phyloP scores from a whole-genome alignment of 441 rosid genomes.

The Populus hybrid region DNA sequence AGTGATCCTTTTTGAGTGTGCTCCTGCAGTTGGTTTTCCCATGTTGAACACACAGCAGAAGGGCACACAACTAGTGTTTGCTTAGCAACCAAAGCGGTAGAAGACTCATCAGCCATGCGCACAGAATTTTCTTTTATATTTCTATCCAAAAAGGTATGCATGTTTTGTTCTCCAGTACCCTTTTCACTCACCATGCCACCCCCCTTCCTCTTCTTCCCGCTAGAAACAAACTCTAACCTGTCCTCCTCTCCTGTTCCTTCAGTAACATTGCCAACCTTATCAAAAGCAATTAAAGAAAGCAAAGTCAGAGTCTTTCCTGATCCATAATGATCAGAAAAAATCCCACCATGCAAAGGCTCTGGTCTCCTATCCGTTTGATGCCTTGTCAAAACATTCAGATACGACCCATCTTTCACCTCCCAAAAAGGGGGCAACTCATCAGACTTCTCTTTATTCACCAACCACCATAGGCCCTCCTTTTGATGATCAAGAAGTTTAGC shows the following conservation, averaged over 20 bases:
- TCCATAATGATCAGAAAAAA: conserved; percentile 94
- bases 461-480: no score
- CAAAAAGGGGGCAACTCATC: conserved; percentile 79
- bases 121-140: conserved; percentile 29
- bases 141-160: background rate
- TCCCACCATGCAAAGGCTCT: conserved; percentile 73
- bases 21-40: conserved; percentile 77
- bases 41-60: conserved; percentile 74
- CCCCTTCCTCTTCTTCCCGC: conserved; percentile 50
- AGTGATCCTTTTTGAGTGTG: conserved; percentile 70
- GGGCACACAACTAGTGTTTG: conserved; percentile 84
- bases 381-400: conserved; percentile 64
- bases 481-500: no score
- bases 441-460: no score
- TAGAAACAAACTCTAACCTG: background rate
- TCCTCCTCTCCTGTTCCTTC: no score
- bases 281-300: no score
- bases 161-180: conserved; percentile 35
- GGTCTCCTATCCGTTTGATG: conserved; percentile 56
- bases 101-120: conserved; percentile 15
- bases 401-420: conserved; percentile 71
- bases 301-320: conserved; percentile 53
- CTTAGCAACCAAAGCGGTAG: conserved; percentile 23
- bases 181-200: conserved; percentile 35
- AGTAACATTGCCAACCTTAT: no score